A percentile compares a stretch with the other conserved stretches of the same genome.
Evolutionary conservation across 2,329 filamentous ascomycete species (phyloP).

Genomic region (Amauroascus niger): DNA sequence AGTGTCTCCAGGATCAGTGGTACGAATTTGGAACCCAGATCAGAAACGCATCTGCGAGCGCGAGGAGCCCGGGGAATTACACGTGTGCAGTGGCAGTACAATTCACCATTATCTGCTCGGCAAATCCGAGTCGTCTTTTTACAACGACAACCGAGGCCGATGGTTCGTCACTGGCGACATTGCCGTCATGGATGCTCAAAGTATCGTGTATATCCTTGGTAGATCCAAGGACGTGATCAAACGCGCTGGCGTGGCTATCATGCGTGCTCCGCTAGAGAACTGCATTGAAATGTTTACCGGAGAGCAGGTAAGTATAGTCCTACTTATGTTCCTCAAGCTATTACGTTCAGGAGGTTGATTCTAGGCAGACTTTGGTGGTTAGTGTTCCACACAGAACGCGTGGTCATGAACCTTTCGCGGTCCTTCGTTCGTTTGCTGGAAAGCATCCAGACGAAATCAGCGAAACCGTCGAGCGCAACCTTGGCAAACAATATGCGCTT

Average conservation of each 20-base stretch:
- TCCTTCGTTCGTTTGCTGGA: not conserved
- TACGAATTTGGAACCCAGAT: not conserved
- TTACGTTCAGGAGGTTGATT: not conserved
- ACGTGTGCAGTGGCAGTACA: not conserved
- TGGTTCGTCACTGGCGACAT: conserved; percentile 24
- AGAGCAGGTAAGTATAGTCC: not conserved
- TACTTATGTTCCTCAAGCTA: not conserved
- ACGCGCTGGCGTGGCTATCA: conserved; percentile 17
- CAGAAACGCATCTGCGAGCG: not conserved
- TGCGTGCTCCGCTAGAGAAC: conserved; percentile 21
- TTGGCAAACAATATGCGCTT: not conserved
- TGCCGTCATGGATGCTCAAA: conserved; percentile 16
- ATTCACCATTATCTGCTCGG: not conserved
- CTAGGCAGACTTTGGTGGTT: not conserved
- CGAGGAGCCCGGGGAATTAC: not conserved
- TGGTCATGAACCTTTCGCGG: not conserved
- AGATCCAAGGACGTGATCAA: conserved; percentile 22
- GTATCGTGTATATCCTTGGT: conserved; percentile 21
- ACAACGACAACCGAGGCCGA: conserved; percentile 12
- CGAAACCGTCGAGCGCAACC: not conserved
- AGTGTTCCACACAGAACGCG: not conserved
- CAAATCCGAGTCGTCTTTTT: not conserved
- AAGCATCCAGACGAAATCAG: not conserved
- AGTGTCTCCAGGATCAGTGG: not conserved
- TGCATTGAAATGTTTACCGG: conserved; percentile 9